Evolutionary conservation across 306 rosid species (phyloP).

Genomic region (Sesbania bispinosa): DNA sequence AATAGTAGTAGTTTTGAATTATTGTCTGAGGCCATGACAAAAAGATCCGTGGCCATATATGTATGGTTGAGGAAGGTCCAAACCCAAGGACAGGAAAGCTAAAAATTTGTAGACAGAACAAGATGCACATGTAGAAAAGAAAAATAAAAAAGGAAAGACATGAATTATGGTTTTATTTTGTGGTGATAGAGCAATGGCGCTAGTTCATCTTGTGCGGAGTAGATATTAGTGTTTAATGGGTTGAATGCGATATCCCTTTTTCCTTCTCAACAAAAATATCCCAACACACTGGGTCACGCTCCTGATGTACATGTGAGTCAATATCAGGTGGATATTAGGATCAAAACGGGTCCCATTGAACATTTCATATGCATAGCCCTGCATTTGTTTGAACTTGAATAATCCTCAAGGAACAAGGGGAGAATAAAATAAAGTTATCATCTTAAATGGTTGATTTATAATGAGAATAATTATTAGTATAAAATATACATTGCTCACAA

Average conservation of each 20-base stretch:
- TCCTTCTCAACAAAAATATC: not conserved
- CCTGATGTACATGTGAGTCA: conserved; percentile 14
- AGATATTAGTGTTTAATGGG: not conserved
- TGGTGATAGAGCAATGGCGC: not conserved
- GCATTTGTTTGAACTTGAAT: not conserved
- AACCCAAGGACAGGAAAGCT: not conserved
- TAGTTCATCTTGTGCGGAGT: not conserved
- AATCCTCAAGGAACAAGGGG: not conserved
- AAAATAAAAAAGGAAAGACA: not conserved
- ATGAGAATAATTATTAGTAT: not conserved
- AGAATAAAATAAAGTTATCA: not conserved
- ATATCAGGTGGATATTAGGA: conserved; percentile 33
- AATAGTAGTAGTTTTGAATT: not conserved
- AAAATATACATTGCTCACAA: not conserved
- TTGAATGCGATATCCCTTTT: not conserved
- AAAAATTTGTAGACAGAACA: not conserved
- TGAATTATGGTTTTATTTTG: not conserved
- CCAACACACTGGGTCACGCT: not conserved
- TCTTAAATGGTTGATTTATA: not conserved
- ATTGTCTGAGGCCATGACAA: not conserved
- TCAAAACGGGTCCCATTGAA: conserved; percentile 47
- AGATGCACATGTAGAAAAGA: not conserved
- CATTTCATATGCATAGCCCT: not conserved
- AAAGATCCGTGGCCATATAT: not conserved
- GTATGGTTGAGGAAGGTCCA: not conserved